A percentile compares a stretch with the other conserved stretches of the same genome.
Conservation (phyloP, 371 early-diverging fungal species). For the Haplosporangium sp. region DNA sequence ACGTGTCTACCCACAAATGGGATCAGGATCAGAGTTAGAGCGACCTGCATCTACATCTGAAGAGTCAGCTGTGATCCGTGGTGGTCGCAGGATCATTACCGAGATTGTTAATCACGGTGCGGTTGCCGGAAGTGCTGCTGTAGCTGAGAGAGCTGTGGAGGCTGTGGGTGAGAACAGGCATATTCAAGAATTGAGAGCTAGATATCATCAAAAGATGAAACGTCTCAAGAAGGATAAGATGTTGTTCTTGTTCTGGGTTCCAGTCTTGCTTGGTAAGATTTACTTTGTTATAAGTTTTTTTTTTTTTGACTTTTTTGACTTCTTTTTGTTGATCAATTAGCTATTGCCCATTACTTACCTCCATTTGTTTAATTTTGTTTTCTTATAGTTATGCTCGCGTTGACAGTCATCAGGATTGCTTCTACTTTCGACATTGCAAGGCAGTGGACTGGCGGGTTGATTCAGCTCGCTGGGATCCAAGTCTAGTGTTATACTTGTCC, state of each 20-base stretch:
- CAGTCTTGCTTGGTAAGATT: conserved; percentile 42
- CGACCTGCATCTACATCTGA: conserved; percentile 24
- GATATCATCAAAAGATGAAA: conserved; percentile 55
- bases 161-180: conserved; percentile 46
- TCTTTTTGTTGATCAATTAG: neutral
- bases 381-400: conserved; percentile 38
- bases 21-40: conserved; percentile 23
- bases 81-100: conserved; percentile 42
- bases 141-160: conserved; percentile 49
- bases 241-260: conserved; percentile 59
- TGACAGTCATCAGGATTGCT: conserved; percentile 52
- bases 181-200: conserved; percentile 42
- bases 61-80: conserved; percentile 47
- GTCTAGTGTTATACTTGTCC: conserved; percentile 21
- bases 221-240: conserved; percentile 57
- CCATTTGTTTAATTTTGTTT: neutral
- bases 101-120: conserved; percentile 52
- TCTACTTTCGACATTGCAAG: conserved; percentile 55
- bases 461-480: conserved; percentile 50
- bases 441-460: conserved; percentile 49
- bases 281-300: neutral
- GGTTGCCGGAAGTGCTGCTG: conserved; percentile 46
- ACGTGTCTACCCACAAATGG: conserved; percentile 54
- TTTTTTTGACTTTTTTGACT: neutral
- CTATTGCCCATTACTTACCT: neutral